A percentile compares a stretch with the other conserved stretches of the same genome.
Conservation (phyloP, 768 basidiomycete species). For the Phlebiopsis gigantea region DNA sequence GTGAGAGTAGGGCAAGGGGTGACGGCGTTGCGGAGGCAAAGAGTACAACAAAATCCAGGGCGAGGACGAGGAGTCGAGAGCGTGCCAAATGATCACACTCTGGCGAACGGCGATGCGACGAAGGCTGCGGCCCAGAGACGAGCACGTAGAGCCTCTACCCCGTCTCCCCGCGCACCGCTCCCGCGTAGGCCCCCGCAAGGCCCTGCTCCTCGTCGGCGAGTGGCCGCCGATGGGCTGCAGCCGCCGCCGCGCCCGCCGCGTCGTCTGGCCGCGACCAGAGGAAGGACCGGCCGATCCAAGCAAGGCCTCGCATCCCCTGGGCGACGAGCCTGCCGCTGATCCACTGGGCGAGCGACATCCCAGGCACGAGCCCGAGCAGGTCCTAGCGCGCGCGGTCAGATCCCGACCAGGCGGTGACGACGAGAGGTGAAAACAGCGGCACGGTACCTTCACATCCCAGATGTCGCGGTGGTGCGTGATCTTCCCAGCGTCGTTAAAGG, state of each 20-base stretch:
- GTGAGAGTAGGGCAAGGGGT: too few relatives aligned
- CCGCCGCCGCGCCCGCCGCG: constrained; percentile 1
- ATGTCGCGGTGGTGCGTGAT: constrained; percentile 77
- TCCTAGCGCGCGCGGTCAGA: constrained; percentile 30
- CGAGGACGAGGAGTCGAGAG: too few relatives aligned
- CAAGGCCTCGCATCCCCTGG: constrained; percentile 36
- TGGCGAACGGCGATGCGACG: too few relatives aligned
- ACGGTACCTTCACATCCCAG: constrained; percentile 61
- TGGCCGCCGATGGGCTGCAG: background rate
- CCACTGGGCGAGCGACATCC: constrained; percentile 64
- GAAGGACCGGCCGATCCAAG: constrained; percentile 14
- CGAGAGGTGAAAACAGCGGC: background rate
- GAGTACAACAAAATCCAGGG: too few relatives aligned
- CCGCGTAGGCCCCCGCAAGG: constrained; percentile 10
- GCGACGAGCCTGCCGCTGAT: constrained; percentile 59
- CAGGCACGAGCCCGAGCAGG: constrained; percentile 67
- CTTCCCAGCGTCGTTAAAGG: constrained; percentile 78
- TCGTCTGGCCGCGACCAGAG: constrained; percentile 12
- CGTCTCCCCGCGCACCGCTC: background rate
- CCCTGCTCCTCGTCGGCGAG: constrained; percentile 13
- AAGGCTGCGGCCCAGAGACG: too few relatives aligned
- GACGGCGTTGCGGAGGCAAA: too few relatives aligned
- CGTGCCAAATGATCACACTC: too few relatives aligned
- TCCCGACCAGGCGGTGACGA: background rate
- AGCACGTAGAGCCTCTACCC: background rate